Conservation (phyloP, 768 basidiomycete genomes). For the Paxillus rubicundulus region DNA sequence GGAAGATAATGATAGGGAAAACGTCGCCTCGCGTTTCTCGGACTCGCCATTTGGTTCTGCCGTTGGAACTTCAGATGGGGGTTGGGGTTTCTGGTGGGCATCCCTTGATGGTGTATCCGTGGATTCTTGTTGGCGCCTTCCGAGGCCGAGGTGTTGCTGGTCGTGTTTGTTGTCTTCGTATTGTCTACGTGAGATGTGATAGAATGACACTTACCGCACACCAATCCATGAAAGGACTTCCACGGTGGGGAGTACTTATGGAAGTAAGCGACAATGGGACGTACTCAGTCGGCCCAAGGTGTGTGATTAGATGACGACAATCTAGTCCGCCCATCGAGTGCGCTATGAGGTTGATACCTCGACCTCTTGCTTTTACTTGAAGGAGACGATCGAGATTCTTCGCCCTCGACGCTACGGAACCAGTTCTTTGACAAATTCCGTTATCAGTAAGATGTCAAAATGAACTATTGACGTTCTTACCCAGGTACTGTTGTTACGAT, state of each 20-base stretch:
- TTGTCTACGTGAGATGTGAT: slow-evolving; percentile 3
- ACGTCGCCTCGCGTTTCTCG: slow-evolving; percentile 32
- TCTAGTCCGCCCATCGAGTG: slow-evolving; percentile 99
- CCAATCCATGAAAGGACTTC: slow-evolving; percentile 99
- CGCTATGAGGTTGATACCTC: slow-evolving; percentile 88
- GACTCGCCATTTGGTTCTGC: neutral
- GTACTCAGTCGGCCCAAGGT: slow-evolving; percentile 79
- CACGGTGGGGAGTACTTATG: slow-evolving; percentile 91
- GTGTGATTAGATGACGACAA: slow-evolving; percentile 87
- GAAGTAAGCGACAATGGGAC: slow-evolving; percentile 84
- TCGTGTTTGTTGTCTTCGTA: slow-evolving; percentile 16
- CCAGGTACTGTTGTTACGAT: slow-evolving; percentile 92
- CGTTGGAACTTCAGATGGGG: neutral
- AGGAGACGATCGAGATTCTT: slow-evolving; percentile 73
- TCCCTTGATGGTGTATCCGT: slow-evolving; percentile 2
- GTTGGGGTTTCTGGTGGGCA: neutral
- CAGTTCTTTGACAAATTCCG: slow-evolving; percentile 58
- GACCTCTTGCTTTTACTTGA: slow-evolving; percentile 59
- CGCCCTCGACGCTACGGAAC: slow-evolving; percentile 81
- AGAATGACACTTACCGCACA: slow-evolving; percentile 60
- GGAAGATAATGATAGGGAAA: slow-evolving; percentile 53
- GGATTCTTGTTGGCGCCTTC: slow-evolving; percentile 46
- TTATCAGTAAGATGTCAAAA: neutral
- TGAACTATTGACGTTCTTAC: slow-evolving; percentile 43
- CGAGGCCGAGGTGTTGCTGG: slow-evolving; percentile 90